Base-by-base conservation (phyloP, 805 yeast genomes). In the Naumovozyma castellii region DNA sequence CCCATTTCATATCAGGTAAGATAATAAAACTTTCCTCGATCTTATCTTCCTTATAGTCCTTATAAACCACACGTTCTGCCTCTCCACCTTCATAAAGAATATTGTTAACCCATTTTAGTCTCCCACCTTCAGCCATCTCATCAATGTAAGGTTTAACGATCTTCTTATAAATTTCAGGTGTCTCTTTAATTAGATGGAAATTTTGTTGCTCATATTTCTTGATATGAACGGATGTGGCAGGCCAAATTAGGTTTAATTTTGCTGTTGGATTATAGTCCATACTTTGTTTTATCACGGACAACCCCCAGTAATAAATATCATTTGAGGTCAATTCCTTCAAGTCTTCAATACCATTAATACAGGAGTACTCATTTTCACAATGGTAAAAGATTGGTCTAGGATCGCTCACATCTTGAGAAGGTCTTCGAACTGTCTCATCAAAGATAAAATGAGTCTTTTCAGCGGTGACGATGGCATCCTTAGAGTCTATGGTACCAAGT, bases 1-100 rank as follows among this genome's bases (percentile, higher is more conserved):
- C 97, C 99, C 99, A 92, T 59, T 90, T 88, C 95, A 90, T 84
- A 62, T 92, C 97, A 0, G 97, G 97, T 31, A 88, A 67, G 35
- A 92, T 61, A 5, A 88, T 76, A 54, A 84, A 86, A n/a, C 88
- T 87, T 25, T 57, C 59, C 1, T 54, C 48, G 38, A 79, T 77
- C 16, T 74, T 73, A 22, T 76, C 73, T 32, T 61, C 62, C 9
- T 57, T 54, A 12, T 56, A 53, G 45, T 85, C 81, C 37, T 80
- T 77, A 48, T 69, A 72, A 2, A 87, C 69, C 14, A 90, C 76
- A 15, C 84, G 64, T 29, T 87, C 97, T 0, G 85, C 71, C 59
- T 92, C 99, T 16, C 80, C 85, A 3, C 90, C 95, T 38, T 84
- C 72, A 55, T 71, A 74, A 32, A 92, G 64, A 41, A 92, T 92